Conservation (phyloP, 169 alveolate species). For the Babesia gibsoni region DNA sequence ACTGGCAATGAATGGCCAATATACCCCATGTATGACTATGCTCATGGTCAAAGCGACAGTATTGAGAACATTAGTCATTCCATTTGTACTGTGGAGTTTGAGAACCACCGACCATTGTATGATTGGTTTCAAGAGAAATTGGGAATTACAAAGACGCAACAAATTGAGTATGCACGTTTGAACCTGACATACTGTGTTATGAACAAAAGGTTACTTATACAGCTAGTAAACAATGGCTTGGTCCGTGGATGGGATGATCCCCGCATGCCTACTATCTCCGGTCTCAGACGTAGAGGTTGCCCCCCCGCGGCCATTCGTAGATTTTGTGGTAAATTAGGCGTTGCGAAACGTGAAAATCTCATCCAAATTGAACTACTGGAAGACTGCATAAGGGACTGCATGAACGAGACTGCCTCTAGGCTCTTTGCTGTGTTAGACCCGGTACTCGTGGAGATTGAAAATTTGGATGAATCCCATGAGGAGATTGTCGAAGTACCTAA, state of each 20-base stretch:
- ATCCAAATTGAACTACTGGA: constrained; percentile 91
- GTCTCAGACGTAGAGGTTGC: constrained; percentile 96
- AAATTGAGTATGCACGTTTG: constrained; percentile 96
- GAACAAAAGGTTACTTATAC: constrained; percentile 90
- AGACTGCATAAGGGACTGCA: constrained; percentile 85
- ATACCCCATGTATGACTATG: constrained; percentile 99
- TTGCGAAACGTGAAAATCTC: constrained; percentile 92
- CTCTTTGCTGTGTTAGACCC: constrained; percentile 71
- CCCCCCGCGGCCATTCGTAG: constrained; percentile 86
- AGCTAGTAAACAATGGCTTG: constrained; percentile 86
- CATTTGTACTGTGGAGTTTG: constrained; percentile 98
- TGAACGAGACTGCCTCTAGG: constrained; percentile 70
- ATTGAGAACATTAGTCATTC: constrained; percentile 97
- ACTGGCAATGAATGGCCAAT: constrained; percentile 98
- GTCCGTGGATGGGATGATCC: constrained; percentile 99
- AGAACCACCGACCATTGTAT: constrained; percentile 96
- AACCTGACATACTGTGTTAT: constrained; percentile 94
- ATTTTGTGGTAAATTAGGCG: constrained; percentile 92
- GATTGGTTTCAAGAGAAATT: constrained; percentile 96
- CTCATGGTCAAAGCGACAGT: constrained; percentile 98
- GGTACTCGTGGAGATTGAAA: constrained; percentile 67
- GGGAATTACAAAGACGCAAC: constrained; percentile 78
- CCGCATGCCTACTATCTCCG: constrained; percentile 96
- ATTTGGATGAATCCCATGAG: constrained; percentile 47
- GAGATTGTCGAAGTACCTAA: constrained; percentile 33